These are phyloP conservation scores for Lunularia cruciata DNA, from an alignment of 225 moss, liverwort and hornwort genomes.

Conservation along the genomic window DNA sequence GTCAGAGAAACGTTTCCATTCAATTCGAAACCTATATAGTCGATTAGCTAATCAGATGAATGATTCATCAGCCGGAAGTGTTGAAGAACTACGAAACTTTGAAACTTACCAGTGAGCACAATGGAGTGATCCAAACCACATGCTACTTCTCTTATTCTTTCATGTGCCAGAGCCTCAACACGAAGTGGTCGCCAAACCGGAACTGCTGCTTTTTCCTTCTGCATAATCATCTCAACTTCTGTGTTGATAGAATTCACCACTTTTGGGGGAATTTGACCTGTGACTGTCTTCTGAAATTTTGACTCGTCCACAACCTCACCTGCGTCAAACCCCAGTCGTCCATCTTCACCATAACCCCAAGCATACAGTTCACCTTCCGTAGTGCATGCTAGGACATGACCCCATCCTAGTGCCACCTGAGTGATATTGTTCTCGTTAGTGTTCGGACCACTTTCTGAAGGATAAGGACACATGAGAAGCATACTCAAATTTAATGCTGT, in stretches of 20 bases:
- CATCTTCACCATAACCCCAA: constrained; percentile 79
- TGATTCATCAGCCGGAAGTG: too few species aligned
- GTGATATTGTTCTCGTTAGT: constrained; percentile 5
- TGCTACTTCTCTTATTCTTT: constrained; percentile 47
- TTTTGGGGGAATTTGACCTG: not conserved
- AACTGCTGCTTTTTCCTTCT: constrained; percentile 44
- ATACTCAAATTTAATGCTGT: not conserved
- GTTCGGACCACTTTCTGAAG: too few species aligned
- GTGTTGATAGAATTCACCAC: constrained; percentile 27
- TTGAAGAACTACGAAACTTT: too few species aligned
- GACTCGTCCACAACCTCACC: not conserved
- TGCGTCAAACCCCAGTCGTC: constrained; percentile 61
- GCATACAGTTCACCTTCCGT: constrained; percentile 71
- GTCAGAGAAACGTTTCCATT: too few species aligned
- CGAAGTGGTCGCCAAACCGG: constrained; percentile 60
- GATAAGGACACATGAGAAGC: not conserved
- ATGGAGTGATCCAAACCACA: constrained; percentile 94
- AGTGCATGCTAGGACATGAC: constrained; percentile 81
- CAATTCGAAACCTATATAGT: too few species aligned
- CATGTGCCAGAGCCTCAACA: constrained; percentile 49
- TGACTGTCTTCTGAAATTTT: not conserved
- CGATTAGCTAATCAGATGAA: too few species aligned
- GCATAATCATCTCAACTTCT: constrained; percentile 21
- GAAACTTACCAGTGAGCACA: constrained; percentile 52
- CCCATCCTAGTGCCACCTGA: constrained; percentile 94